These are phyloP conservation scores for Gymnopilus dilepis DNA, from an alignment of 768 basidiomycete species.

Conservation along the genomic window DNA sequence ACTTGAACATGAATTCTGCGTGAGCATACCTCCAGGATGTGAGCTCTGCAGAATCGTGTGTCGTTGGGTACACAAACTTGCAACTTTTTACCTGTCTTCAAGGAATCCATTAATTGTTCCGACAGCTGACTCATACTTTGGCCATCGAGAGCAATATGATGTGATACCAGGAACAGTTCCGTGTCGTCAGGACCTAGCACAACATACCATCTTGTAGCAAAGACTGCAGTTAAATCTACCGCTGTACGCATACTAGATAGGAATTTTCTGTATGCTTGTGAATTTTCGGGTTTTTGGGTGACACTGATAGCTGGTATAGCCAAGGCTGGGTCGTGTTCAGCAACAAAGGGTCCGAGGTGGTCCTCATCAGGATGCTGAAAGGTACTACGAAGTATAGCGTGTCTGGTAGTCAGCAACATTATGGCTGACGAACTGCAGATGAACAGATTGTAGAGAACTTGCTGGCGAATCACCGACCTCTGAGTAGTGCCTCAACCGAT, in stretches of 20 bases:
- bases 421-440: not conserved
- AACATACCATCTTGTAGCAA: not conserved
- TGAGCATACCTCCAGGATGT: not conserved
- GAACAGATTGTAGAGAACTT: not conserved
- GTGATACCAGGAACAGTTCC: not conserved
- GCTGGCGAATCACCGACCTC: not conserved
- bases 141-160: not conserved
- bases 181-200: not conserved
- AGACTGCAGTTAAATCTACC: not conserved
- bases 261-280: not conserved
- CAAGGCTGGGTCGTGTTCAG: not conserved
- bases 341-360: not conserved
- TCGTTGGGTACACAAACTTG: not conserved
- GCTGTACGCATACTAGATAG: not conserved
- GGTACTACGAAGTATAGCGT: not conserved
- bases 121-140: constrained; percentile 4
- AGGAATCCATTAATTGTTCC: not conserved
- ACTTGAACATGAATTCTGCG: not conserved
- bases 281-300: not conserved
- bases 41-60: not conserved
- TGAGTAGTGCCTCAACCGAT: not conserved
- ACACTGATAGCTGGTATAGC: not conserved
- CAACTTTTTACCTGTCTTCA: not conserved
- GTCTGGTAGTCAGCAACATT: not conserved
- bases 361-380: not conserved